Evolutionary conservation across 2,329 filamentous ascomycete genomes (phyloP).

Genomic region (Dothideomycetes sp.): DNA sequence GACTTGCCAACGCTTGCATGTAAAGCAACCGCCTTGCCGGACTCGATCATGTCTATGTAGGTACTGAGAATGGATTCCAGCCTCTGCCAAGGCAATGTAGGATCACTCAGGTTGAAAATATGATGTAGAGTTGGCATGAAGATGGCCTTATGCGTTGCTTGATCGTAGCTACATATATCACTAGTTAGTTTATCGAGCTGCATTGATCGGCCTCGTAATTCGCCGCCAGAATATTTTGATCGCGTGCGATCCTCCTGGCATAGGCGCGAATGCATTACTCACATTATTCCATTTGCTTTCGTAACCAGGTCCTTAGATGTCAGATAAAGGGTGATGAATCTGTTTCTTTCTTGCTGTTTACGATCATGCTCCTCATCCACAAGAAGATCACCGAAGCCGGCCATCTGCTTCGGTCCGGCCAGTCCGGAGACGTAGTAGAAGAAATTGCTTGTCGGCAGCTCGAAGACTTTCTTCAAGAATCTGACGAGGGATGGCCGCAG

Average conservation of each 20-base stretch:
- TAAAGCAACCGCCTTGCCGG: constrained; percentile 21
- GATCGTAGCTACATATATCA: constrained; percentile 14
- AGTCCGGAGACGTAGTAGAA: constrained; percentile 22
- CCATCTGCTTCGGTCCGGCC: constrained; percentile 17
- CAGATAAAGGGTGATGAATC: constrained; percentile 20
- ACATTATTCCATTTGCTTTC: constrained; percentile 20
- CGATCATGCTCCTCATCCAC: constrained; percentile 16
- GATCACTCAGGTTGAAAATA: constrained; percentile 19
- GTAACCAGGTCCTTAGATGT: constrained; percentile 18
- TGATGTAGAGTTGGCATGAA: constrained; percentile 24
- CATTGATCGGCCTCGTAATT: neutral
- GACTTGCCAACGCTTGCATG: constrained; percentile 13
- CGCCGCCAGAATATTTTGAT: neutral
- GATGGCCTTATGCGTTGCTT: constrained; percentile 18
- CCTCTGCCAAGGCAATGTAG: constrained; percentile 21
- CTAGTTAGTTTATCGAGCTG: neutral
- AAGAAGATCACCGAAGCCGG: constrained; percentile 18
- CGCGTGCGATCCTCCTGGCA: neutral
- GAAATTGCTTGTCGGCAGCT: constrained; percentile 17
- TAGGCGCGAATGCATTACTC: constrained; percentile 1
- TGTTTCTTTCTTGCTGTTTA: constrained; percentile 16
- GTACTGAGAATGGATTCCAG: constrained; percentile 21
- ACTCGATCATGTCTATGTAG: constrained; percentile 23
- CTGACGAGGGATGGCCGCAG: constrained; percentile 17
- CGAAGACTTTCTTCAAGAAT: constrained; percentile 21